Percentiles rank a stretch among this genome's conserved stretches.
Conservation (phyloP, 192 early-diverging fungal species). For the Lobosporangium transversale region DNA sequence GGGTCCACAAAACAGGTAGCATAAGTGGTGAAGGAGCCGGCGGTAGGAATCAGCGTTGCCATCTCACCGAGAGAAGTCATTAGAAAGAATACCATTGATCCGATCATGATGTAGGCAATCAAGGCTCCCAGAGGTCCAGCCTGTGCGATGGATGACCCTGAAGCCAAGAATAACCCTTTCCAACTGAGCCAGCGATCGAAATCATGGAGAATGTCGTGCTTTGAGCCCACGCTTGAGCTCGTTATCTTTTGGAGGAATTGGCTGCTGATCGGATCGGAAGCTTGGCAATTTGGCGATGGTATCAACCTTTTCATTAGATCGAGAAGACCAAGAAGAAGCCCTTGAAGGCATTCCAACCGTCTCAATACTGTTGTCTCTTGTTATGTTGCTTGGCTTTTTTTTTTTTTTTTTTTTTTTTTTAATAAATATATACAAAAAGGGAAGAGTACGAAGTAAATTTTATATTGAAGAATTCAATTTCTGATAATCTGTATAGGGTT, state of each 20-base stretch:
- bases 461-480: no score
- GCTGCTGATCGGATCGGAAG: constrained; percentile 36
- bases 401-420: no score
- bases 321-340: constrained; percentile 18
- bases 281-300: constrained; percentile 19
- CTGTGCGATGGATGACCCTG: constrained; percentile 74
- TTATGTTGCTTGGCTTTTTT: constrained; percentile 1
- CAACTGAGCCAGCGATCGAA: constrained; percentile 80
- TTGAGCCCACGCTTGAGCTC: constrained; percentile 73
- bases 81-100: constrained; percentile 77
- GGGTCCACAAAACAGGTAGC: constrained; percentile 89
- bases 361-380: constrained; percentile 30
- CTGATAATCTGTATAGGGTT: no score
- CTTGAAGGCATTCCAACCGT: constrained; percentile 17
- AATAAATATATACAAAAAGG: no score
- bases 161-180: constrained; percentile 87
- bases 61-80: constrained; percentile 88
- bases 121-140: constrained; percentile 86
- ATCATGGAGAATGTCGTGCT: constrained; percentile 78
- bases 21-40: constrained; percentile 85
- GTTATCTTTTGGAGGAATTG: constrained; percentile 18
- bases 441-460: no score
- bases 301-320: constrained; percentile 31
- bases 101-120: constrained; percentile 76
- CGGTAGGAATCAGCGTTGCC: constrained; percentile 84